Percentiles rank a stretch among this genome's conserved stretches.
Evolutionary conservation across 805 yeast genomes (phyloP).

Genomic region (Candida lessepsii): DNA sequence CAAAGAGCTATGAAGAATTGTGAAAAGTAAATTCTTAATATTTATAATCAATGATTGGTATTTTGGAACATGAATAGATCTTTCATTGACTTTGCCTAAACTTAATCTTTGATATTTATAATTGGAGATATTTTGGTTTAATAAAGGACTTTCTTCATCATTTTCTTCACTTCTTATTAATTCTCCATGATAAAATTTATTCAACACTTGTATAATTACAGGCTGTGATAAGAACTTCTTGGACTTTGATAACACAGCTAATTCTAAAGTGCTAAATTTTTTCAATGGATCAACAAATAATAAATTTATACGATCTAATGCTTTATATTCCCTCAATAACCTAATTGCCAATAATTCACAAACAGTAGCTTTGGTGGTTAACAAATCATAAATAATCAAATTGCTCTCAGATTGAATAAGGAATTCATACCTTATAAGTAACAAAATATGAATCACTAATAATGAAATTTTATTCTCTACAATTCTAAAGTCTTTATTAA

Average conservation of each 20-base stretch:
- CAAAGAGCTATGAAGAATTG: constrained; percentile 20
- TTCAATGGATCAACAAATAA: constrained; percentile 48
- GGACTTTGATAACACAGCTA: constrained; percentile 52
- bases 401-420: constrained; percentile 39
- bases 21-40: constrained; percentile 27
- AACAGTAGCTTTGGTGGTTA: constrained; percentile 46
- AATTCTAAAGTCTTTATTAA: constrained; percentile 27
- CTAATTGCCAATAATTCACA: constrained; percentile 55
- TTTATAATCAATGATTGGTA: constrained; percentile 42
- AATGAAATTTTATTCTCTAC: constrained; percentile 21
- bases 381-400: constrained; percentile 34
- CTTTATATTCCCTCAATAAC: constrained; percentile 46
- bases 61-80: constrained; percentile 39
- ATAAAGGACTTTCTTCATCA: constrained; percentile 16
- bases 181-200: constrained; percentile 53
- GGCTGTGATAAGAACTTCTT: constrained; percentile 54
- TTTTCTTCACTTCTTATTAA: constrained; percentile 28
- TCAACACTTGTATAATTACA: constrained; percentile 44
- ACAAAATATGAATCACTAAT: constrained; percentile 30
- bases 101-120: constrained; percentile 33
- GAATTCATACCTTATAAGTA: constrained; percentile 38
- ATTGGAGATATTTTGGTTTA: constrained; percentile 23
- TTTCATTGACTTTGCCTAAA: constrained; percentile 26
- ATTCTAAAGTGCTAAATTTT: constrained; percentile 47
- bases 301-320: constrained; percentile 43